Percentiles rank a stretch among this genome's conserved stretches.
phyloP scores from a whole-genome alignment of 495 filamentous ascomycete genomes.

The Aspergillus cristatus region DNA sequence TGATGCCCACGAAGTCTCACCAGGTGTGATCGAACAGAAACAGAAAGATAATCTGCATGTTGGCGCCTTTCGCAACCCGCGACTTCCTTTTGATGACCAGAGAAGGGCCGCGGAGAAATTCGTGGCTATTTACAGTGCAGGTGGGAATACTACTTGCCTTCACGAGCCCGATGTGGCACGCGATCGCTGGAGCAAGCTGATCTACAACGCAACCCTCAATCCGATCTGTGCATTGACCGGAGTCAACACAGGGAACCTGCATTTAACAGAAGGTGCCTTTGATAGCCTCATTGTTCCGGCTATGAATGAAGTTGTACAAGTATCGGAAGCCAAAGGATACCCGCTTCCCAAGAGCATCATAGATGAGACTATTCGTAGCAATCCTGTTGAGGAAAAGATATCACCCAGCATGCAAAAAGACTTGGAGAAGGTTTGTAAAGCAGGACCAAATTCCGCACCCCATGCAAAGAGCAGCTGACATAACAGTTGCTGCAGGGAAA shows the following conservation, averaged over 20 bases:
- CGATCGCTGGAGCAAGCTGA: slow-evolving; percentile 41
- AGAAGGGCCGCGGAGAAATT: slow-evolving; percentile 26
- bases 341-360: slow-evolving; percentile 20
- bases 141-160: slow-evolving; percentile 15
- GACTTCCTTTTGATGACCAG: slow-evolving; percentile 4
- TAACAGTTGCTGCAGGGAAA: too few species aligned
- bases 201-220: slow-evolving; percentile 42
- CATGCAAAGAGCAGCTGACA: too few species aligned
- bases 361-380: slow-evolving; percentile 6
- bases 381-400: slow-evolving; percentile 26
- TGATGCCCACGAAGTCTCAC: slow-evolving; percentile 34
- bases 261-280: slow-evolving; percentile 27
- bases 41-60: slow-evolving; percentile 29
- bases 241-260: slow-evolving; percentile 35
- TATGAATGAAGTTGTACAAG: slow-evolving; percentile 30
- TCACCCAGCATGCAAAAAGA: slow-evolving; percentile 41
- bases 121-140: slow-evolving; percentile 26
- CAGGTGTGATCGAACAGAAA: slow-evolving; percentile 37
- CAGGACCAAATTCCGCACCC: too few species aligned
- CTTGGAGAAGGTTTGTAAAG: slow-evolving; percentile 29
- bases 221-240: slow-evolving; percentile 36
- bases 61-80: slow-evolving; percentile 33
- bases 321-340: slow-evolving; percentile 10
- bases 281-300: slow-evolving; percentile 31
- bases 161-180: slow-evolving; percentile 25